Base-by-base conservation (phyloP, 305 asterid species). In the Fraxinus sp. region DNA sequence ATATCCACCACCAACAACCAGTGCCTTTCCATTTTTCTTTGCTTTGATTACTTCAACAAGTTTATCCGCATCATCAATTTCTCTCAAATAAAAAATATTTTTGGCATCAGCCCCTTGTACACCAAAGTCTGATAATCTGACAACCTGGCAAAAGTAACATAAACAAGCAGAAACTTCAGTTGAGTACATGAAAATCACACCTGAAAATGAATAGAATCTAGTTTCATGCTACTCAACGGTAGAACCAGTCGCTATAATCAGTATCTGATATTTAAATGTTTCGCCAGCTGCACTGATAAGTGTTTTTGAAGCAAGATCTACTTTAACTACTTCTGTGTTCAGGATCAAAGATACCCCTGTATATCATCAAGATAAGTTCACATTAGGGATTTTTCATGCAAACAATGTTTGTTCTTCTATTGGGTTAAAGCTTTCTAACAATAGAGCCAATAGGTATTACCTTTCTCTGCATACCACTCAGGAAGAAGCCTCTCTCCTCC, bases 401-500 rank as follows among this genome's bases (percentile, higher is more conserved):
- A 75, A 80, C 13, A 52, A 22, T 52, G 39, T 11, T 9, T 62
- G 72, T 57, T 57, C 66, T 57, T 57, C 10, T 39, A 13, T 8
- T 0, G 46, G 46, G 46, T 8, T 39, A 6, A 57, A 57, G 26
- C 66, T 57, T 57, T 57, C 13, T 74, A 73, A 73, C 70, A 14
- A 77, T 5, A 77, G n/a, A 49, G 28, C 11, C 30, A 77, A 55
- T 76, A 9, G 71, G 39, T 16, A 39, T 30, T 87, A 44, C 59
- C 59, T 49, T 49, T 49, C 59, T 92, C 99, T 95, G 97, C 68
- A 57, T 95, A 95, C 99, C 99, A 95, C 84, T 95, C 98, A 36
- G 98, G 98, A 82, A 91, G 95, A 55, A 86, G 93, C 87, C 95
- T 91, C 92, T 95, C 99, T 86, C 99, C 99, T 57, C 99, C 99